These are phyloP conservation scores for Auriculariales sp. DNA, from an alignment of 768 basidiomycete species.

Conservation along the genomic window DNA sequence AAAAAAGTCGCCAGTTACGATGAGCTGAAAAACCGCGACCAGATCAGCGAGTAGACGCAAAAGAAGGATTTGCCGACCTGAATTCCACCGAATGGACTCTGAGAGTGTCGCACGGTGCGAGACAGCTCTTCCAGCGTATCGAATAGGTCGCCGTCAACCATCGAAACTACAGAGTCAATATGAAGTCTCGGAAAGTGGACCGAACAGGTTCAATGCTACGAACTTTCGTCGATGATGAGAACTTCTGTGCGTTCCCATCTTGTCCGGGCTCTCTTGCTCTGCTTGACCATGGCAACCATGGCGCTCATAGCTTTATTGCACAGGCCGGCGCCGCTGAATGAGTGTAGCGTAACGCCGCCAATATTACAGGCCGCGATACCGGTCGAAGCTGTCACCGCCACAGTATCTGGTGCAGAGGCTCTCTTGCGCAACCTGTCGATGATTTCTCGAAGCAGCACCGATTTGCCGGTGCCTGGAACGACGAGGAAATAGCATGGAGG, in stretches of 20 bases:
- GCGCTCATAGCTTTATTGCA: conserved; percentile 8
- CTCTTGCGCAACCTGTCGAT: conserved; percentile 19
- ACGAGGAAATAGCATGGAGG: too few species aligned
- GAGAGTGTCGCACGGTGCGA: conserved; percentile 12
- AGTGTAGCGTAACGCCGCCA: conserved; percentile 25
- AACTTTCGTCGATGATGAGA: conserved; percentile 17
- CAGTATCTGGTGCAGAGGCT: conserved; percentile 11
- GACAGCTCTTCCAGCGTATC: conserved; percentile 20
- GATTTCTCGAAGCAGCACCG: conserved; percentile 23
- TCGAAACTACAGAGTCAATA: conserved; percentile 15
- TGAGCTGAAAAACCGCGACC: conserved; percentile 10
- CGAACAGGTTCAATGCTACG: conserved; percentile 3
- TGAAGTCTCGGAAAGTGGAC: background rate
- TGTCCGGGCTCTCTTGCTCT: conserved; percentile 5
- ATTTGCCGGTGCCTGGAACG: conserved; percentile 31
- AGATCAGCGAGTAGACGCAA: background rate
- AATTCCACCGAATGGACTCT: conserved; percentile 19
- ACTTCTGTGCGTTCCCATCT: conserved; percentile 13
- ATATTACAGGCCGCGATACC: conserved; percentile 28
- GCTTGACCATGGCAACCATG: conserved; percentile 8
- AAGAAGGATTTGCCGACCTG: conserved; percentile 7
- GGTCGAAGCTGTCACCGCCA: conserved; percentile 27
- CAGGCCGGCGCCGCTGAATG: conserved; percentile 14
- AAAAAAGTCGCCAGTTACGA: conserved; percentile 24
- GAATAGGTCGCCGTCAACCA: conserved; percentile 18